phyloP scores from a whole-genome alignment of 768 basidiomycete species.

The Postia placenta region DNA sequence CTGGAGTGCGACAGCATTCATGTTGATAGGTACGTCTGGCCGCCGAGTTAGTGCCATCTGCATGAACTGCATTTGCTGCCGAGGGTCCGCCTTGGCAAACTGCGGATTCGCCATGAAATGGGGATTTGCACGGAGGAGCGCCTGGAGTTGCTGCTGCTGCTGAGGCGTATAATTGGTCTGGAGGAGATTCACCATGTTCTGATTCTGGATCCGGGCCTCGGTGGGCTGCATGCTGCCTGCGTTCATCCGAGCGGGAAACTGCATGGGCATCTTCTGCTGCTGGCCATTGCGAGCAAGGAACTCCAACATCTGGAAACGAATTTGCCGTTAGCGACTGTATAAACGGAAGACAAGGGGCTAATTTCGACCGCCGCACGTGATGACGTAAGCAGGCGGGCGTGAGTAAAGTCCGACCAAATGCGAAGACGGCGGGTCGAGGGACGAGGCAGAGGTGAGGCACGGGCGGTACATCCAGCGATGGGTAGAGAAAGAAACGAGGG shows the following conservation, averaged over 20 bases:
- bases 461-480: not conserved
- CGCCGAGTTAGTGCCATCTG: conserved; percentile 18
- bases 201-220: not conserved
- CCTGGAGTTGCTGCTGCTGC: conserved; percentile 8
- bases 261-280: not conserved
- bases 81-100: not conserved
- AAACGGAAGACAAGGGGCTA: not conserved
- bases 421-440: conserved; percentile 17
- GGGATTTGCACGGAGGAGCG: too few species aligned
- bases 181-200: not conserved
- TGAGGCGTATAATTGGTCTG: not conserved
- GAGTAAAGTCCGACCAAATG: conserved; percentile 16
- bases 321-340: conserved; percentile 1
- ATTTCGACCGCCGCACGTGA: conserved; percentile 11
- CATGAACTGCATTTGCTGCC: conserved; percentile 22
- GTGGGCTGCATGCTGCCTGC: too few species aligned
- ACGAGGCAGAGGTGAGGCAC: not conserved
- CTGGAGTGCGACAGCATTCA: conserved; percentile 10
- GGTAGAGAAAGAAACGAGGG: not conserved
- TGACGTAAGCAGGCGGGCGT: conserved; percentile 25
- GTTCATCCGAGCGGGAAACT: not conserved
- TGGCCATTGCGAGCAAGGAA: conserved; percentile 4
- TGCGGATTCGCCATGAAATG: not conserved
- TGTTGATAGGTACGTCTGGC: conserved; percentile 4
- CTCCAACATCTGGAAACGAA: conserved; percentile 12